Base-by-base conservation (phyloP, 2,329 filamentous ascomycete species). In the Cladophialophora chaetospira region DNA sequence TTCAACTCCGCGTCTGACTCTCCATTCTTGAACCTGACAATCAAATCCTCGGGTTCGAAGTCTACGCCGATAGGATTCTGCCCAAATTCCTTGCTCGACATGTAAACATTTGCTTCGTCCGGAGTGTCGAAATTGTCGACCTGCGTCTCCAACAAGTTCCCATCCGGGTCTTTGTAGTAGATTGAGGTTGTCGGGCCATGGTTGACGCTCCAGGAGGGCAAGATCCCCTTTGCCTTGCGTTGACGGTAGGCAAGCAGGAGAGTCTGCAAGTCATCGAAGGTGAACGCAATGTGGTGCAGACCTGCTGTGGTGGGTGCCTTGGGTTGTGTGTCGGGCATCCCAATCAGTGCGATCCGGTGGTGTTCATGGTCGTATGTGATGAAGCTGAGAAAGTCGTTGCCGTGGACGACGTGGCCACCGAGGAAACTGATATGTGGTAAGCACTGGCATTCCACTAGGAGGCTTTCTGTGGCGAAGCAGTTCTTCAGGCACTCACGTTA, bases 151-250 rank as follows among this genome's bases (percentile, higher is more conserved):
- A 81, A 48, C 61, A 67, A 57, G 65, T 79, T 80, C n/a, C 76
- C 75, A 62, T 81, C 77, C 4, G 77, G 77, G 63, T 81, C 78
- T 6, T 62, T 56, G 63, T 80, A 80, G 64, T 80, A 80, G 31
- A 80, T 73, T 58, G 71, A 74, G 0, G 70, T 75, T 1, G 73
- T 79, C 1, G 71, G 69, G 4, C 79, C 78, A 62, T 81, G 78
- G 62, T 81, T 78, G 29, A 78, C 69, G 56, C 65, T 71, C 74
- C 75, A 78, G 4, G 68, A 25, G 4, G 55, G 55, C 23, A 36
- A 15, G 38, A 58, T 50, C 4, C 50, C 50, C 25, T 19, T 36
- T 26, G 42, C 44, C 13, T 58, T 54, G 28, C 55, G 50, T 44
- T 58, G 55, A 13, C 49, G 50, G 13, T 58, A 58, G 2, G 55